Evolutionary conservation across 306 rosid species (phyloP).

Genomic region (Datisca glomerata): DNA sequence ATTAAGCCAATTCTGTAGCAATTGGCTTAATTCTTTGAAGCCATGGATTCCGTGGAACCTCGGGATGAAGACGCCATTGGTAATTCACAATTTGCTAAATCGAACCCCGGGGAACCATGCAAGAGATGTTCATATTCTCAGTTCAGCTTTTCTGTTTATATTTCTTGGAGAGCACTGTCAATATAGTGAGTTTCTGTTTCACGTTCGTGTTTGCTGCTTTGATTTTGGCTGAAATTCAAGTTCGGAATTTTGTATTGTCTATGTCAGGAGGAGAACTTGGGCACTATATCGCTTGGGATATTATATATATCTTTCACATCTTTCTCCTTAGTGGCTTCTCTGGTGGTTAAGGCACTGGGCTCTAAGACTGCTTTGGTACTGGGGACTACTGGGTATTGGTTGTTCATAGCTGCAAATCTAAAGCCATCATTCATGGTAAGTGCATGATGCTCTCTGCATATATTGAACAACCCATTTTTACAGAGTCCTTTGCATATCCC

Average conservation of each 20-base stretch:
- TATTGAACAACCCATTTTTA: too few species aligned
- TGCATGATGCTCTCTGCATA: not conserved
- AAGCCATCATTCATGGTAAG: slow-evolving; percentile 73
- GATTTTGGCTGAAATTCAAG: not conserved
- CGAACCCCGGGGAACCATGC: slow-evolving; percentile 18
- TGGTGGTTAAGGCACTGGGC: slow-evolving; percentile 65
- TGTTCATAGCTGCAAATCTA: slow-evolving; percentile 84
- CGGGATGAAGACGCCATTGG: slow-evolving; percentile 46
- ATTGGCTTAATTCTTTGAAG: slow-evolving; percentile 7
- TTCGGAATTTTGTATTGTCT: not conserved
- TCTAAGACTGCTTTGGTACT: slow-evolving; percentile 71
- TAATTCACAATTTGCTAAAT: slow-evolving; percentile 14
- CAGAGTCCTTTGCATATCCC: too few species aligned
- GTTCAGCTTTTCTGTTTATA: slow-evolving; percentile 56
- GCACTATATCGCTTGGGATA: slow-evolving; percentile 76
- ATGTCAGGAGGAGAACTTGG: slow-evolving; percentile 67
- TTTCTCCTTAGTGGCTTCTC: slow-evolving; percentile 74
- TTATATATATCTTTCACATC: slow-evolving; percentile 66
- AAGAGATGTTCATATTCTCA: slow-evolving; percentile 55
- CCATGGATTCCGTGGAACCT: slow-evolving; percentile 32
- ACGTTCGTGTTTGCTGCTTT: not conserved
- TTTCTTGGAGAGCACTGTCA: slow-evolving; percentile 78
- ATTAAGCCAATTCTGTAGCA: not conserved
- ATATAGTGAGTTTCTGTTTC: slow-evolving; percentile 39
- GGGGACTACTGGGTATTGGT: slow-evolving; percentile 80